These are phyloP conservation scores for Filosporella fistucella DNA, from an alignment of 495 filamentous ascomycete species.

Conservation along the genomic window DNA sequence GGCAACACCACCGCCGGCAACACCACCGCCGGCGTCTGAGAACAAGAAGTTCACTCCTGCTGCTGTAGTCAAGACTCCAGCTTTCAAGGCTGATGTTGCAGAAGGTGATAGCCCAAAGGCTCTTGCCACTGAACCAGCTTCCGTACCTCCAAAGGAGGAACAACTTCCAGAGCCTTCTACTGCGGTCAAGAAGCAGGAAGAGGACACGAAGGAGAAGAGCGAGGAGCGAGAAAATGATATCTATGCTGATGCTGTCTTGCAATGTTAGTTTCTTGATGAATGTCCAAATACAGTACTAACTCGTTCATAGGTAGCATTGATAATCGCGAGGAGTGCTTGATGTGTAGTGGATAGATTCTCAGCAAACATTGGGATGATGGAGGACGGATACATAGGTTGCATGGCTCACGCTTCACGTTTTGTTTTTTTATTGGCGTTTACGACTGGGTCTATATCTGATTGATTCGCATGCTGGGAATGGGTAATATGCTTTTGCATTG, in stretches of 20 bases:
- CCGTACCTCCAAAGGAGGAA: conserved; percentile 48
- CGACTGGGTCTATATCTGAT: no score
- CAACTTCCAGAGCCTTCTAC: conserved; percentile 49
- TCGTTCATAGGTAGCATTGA: conserved; percentile 67
- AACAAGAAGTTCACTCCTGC: conserved; percentile 27
- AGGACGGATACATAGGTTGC: conserved; percentile 17
- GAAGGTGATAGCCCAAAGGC: conserved; percentile 75
- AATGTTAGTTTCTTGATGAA: conserved; percentile 55
- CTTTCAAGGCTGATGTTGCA: conserved; percentile 62
- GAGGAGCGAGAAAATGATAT: conserved; percentile 79
- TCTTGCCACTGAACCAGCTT: conserved; percentile 62
- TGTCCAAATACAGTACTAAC: conserved; percentile 7
- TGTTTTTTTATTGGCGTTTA: conserved; percentile 1
- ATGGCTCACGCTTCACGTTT: conserved; percentile 17
- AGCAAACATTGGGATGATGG: conserved; percentile 4
- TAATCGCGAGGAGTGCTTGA: conserved; percentile 82
- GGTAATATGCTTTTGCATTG: no score
- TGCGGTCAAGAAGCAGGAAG: conserved; percentile 51
- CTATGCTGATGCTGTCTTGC: conserved; percentile 84
- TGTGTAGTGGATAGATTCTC: conserved; percentile 68
- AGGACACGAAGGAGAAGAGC: conserved; percentile 62
- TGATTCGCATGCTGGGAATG: no score
- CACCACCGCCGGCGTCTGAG: conserved; percentile 48
- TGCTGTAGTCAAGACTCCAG: conserved; percentile 36
- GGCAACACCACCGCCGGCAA: conserved; percentile 42